Conservation (phyloP, 164 flowering plant genomes). For the Dillenia suffruticosa region DNA sequence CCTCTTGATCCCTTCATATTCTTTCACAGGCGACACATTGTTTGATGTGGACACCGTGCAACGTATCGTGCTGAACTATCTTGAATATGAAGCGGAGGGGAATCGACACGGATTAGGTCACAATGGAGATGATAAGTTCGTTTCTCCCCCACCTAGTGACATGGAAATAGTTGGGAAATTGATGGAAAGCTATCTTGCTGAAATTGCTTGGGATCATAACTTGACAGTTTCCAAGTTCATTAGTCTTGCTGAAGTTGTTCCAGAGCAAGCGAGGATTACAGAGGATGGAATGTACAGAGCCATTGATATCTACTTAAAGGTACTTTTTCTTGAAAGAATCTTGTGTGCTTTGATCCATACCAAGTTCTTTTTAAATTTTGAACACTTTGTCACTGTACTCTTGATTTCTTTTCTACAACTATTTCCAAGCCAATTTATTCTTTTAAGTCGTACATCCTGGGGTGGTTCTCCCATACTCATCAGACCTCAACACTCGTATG, state of each 20-base stretch:
- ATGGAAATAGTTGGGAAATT: constrained; percentile 73
- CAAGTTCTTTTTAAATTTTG: too few relatives aligned
- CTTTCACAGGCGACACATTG: constrained; percentile 67
- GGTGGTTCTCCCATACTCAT: too few relatives aligned
- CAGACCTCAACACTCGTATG: too few relatives aligned
- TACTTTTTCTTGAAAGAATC: constrained; percentile 9
- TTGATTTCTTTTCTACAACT: too few relatives aligned
- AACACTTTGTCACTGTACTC: too few relatives aligned
- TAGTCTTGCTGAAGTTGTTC: constrained; percentile 66
- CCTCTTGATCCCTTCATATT: constrained; percentile 80
- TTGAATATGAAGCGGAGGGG: constrained; percentile 53
- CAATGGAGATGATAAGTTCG: constrained; percentile 36
- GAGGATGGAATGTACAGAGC: constrained; percentile 98
- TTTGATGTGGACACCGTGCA: constrained; percentile 85
- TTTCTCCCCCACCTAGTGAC: constrained; percentile 44
- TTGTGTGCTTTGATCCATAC: too few relatives aligned
- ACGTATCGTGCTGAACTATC: constrained; percentile 64
- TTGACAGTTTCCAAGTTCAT: constrained; percentile 60
- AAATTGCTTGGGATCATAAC: constrained; percentile 82
- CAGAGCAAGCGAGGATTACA: constrained; percentile 65
- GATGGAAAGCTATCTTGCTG: constrained; percentile 87
- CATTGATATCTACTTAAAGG: constrained; percentile 92
- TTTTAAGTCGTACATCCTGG: too few relatives aligned
- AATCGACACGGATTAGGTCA: constrained; percentile 13
- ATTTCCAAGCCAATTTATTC: too few relatives aligned